Evolutionary conservation across 1,284 basidiomycete genomes (phyloP).

Genomic region (Boletus sp.): DNA sequence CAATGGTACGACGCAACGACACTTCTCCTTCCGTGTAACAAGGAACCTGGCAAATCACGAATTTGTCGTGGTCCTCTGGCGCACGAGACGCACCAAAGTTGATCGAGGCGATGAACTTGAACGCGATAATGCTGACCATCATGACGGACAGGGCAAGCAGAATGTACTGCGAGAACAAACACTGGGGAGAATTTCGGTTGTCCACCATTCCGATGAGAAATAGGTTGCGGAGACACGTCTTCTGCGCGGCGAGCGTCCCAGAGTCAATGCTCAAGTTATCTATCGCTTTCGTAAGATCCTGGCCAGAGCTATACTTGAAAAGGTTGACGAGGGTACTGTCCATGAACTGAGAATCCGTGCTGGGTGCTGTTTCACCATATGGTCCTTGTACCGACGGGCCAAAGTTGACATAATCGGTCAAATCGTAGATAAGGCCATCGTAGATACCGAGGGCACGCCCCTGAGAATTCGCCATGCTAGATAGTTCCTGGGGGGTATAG

Average conservation of each 20-base stretch:
- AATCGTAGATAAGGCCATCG: slow-evolving; percentile 85
- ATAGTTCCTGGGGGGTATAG: slow-evolving; percentile 80
- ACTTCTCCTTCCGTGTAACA: slow-evolving; percentile 97
- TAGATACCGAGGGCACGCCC: slow-evolving; percentile 80
- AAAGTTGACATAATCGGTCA: slow-evolving; percentile 77
- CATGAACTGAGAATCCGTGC: slow-evolving; percentile 80
- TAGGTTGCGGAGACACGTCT: slow-evolving; percentile 89
- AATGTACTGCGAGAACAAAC: slow-evolving; percentile 91
- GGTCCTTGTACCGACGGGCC: slow-evolving; percentile 65
- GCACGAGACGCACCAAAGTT: slow-evolving; percentile 84
- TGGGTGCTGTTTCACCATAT: slow-evolving; percentile 60
- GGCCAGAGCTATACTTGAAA: slow-evolving; percentile 84
- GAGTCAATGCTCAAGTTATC: slow-evolving; percentile 68
- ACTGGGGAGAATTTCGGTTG: slow-evolving; percentile 89
- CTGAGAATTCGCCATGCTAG: slow-evolving; percentile 61
- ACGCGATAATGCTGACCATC: slow-evolving; percentile 96
- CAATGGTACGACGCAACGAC: slow-evolving; percentile 89
- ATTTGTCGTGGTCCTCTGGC: slow-evolving; percentile 98
- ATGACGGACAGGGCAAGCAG: slow-evolving; percentile 87
- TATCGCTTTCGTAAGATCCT: slow-evolving; percentile 84
- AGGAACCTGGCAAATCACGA: slow-evolving; percentile 97
- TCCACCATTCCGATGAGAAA: slow-evolving; percentile 94
- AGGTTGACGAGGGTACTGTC: slow-evolving; percentile 70
- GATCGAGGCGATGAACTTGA: slow-evolving; percentile 97
- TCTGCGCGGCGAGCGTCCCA: slow-evolving; percentile 77